Conservation (phyloP, 148 eudicot species). For the Dysphania ambrosioides region DNA sequence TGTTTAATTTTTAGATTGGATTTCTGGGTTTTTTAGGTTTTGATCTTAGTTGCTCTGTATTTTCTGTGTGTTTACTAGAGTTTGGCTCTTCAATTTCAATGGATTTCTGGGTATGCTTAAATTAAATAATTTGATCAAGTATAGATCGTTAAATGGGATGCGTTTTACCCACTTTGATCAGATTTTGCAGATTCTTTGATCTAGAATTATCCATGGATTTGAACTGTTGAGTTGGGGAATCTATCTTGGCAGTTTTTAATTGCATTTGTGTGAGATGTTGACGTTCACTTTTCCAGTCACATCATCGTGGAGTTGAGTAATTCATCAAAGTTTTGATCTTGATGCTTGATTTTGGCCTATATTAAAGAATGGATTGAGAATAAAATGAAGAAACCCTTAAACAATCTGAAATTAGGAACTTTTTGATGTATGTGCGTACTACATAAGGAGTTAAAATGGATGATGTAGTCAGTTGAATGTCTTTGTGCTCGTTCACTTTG, state of each 20-base stretch:
- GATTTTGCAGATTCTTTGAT: neutral
- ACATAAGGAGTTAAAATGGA: neutral
- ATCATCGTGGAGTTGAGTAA: neutral
- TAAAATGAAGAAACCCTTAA: neutral
- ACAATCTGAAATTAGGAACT: neutral
- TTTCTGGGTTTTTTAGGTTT: neutral
- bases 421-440: conserved; percentile 1
- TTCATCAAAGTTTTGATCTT: neutral
- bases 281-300: neutral
- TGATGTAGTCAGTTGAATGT: conserved; percentile 16
- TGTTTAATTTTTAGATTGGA: neutral
- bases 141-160: neutral
- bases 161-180: neutral
- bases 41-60: neutral
- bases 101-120: too few species aligned
- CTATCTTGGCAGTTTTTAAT: too few species aligned
- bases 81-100: neutral
- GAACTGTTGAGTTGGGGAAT: neutral
- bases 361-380: neutral
- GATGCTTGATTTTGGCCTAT: neutral
- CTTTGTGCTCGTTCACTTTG: conserved; percentile 12
- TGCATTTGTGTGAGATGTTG: conserved; percentile 8
- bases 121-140: too few species aligned
- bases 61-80: neutral
- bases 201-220: too few species aligned